These are phyloP conservation scores for Cynara cardunculus DNA, from an alignment of 129 eudicot species.

Conservation along the genomic window DNA sequence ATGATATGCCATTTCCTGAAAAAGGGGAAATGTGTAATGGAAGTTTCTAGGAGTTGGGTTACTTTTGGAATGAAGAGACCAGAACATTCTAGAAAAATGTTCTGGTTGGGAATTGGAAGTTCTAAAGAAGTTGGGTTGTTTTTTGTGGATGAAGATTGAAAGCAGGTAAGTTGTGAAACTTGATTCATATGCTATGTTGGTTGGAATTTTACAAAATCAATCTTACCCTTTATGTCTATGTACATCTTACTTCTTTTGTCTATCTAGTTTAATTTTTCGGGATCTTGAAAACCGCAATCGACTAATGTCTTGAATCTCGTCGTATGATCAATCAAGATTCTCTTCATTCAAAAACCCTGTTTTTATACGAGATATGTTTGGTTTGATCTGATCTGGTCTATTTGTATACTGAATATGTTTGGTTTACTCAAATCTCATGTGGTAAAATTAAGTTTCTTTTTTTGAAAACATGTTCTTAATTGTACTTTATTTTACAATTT, in stretches of 20 bases:
- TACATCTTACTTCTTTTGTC: too few relatives aligned
- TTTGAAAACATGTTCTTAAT: too few relatives aligned
- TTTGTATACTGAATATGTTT: too few relatives aligned
- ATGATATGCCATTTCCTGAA: background rate
- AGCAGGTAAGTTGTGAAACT: background rate
- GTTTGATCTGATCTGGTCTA: too few relatives aligned
- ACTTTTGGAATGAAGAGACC: background rate
- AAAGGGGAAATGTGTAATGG: background rate
- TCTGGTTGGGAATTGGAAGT: background rate
- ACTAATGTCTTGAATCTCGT: too few relatives aligned
- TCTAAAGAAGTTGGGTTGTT: background rate
- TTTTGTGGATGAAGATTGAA: too few relatives aligned
- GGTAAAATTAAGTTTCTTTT: too few relatives aligned
- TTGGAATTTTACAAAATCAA: background rate
- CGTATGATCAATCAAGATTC: too few relatives aligned
- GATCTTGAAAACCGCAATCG: too few relatives aligned
- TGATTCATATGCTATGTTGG: background rate
- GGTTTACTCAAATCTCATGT: background rate
- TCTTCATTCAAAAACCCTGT: background rate
- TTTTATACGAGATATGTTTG: background rate
- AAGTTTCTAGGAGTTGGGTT: background rate
- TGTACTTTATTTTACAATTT: too few relatives aligned
- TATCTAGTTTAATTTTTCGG: too few relatives aligned
- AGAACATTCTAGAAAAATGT: background rate
- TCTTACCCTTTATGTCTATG: background rate